Evolutionary conservation across 2,329 filamentous ascomycete species (phyloP).

Genomic region (Stenocarpella maydis): DNA sequence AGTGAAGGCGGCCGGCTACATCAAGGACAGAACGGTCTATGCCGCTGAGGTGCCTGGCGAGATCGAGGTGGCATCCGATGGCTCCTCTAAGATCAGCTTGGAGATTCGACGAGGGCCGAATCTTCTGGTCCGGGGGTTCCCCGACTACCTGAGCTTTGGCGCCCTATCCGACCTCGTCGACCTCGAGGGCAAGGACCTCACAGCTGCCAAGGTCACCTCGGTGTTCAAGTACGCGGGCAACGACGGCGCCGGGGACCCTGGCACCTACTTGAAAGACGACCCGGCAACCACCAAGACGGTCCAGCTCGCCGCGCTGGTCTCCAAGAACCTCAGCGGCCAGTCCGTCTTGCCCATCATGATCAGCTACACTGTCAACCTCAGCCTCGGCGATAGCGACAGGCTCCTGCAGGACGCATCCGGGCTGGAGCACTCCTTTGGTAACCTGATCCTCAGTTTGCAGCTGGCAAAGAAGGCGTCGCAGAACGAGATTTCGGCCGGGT

Average conservation of each 20-base stretch:
- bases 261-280: not conserved
- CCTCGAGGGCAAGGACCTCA: not conserved
- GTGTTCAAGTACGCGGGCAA: constrained; percentile 8
- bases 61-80: not conserved
- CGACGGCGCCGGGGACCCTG: not conserved
- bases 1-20: not conserved
- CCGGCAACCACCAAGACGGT: constrained; percentile 5
- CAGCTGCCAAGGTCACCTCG: not conserved
- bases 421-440: constrained; percentile 2
- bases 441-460: not conserved
- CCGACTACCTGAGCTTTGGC: not conserved
- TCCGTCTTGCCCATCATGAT: not conserved
- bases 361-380: constrained; percentile 6
- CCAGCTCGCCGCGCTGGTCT: not conserved
- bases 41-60: not conserved
- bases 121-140: not conserved
- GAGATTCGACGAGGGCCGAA: not conserved
- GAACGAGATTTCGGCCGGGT: not conserved
- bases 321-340: not conserved
- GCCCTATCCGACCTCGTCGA: constrained; percentile 10
- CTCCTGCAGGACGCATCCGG: not conserved
- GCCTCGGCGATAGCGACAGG: not conserved
- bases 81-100: not conserved
- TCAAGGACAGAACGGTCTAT: not conserved
- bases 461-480: not conserved